A percentile compares a stretch with the other conserved stretches of the same genome.
These are phyloP conservation scores for Silene conica DNA, from an alignment of 148 eudicot genomes.

Conservation along the genomic window DNA sequence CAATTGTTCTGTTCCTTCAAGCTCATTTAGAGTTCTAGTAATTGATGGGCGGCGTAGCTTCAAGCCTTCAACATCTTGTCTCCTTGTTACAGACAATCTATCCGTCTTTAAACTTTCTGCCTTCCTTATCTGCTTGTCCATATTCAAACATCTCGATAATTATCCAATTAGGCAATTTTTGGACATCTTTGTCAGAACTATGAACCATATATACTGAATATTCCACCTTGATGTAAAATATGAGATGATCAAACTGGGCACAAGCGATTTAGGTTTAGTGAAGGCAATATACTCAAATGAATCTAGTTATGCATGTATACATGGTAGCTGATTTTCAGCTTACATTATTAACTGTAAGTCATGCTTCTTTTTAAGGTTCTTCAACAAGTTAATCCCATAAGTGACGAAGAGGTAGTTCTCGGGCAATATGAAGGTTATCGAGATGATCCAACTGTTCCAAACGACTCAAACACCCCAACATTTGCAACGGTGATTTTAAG, in stretches of 20 bases:
- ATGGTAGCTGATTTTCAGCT: neutral
- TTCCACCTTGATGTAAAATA: no score
- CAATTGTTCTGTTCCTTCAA: neutral
- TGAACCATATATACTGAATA: no score
- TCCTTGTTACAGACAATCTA: neutral
- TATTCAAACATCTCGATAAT: no score
- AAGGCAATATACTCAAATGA: no score
- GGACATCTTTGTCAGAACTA: no score
- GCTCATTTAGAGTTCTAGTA: neutral
- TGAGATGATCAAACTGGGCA: no score
- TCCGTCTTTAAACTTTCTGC: neutral
- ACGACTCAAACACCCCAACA: slow-evolving; percentile 85
- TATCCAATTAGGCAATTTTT: no score
- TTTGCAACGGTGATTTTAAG: slow-evolving; percentile 76
- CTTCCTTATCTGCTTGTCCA: no score
- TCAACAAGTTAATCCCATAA: slow-evolving; percentile 63
- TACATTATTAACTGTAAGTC: slow-evolving; percentile 6
- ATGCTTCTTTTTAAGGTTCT: slow-evolving; percentile 54
- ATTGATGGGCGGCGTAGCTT: no score
- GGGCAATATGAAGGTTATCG: slow-evolving; percentile 93
- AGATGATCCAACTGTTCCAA: slow-evolving; percentile 91
- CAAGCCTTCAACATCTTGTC: neutral
- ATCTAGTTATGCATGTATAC: neutral
- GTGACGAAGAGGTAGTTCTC: slow-evolving; percentile 85
- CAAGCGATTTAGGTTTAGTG: no score